Percentiles rank a stretch among this genome's conserved stretches.
These are phyloP conservation scores for Suillus clintonianus DNA, from an alignment of 768 basidiomycete species.

Conservation along the genomic window DNA sequence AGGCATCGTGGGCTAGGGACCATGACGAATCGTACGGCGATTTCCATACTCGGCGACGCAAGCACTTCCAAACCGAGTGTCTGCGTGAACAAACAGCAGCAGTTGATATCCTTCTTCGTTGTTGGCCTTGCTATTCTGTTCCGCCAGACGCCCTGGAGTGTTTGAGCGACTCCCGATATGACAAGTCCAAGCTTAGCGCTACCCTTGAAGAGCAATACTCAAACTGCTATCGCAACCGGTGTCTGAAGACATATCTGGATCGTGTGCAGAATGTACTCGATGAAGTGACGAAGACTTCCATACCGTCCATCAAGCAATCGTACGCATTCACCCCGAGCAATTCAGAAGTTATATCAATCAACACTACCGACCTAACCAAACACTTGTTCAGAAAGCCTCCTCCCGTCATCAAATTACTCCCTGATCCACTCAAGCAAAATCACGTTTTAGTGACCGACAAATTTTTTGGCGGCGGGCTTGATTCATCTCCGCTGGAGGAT, in stretches of 20 bases:
- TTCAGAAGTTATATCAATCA: neutral
- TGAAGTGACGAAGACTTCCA: neutral
- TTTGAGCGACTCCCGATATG: slow-evolving; percentile 2
- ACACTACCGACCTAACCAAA: neutral
- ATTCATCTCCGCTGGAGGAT: neutral
- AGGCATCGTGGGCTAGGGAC: neutral
- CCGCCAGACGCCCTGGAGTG: neutral
- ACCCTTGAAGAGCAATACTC: slow-evolving; percentile 7
- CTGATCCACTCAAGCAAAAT: neutral
- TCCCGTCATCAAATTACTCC: neutral
- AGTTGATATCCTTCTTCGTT: neutral
- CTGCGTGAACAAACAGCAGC: neutral
- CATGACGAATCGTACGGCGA: neutral
- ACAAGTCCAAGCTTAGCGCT: neutral
- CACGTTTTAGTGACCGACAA: neutral
- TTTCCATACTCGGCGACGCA: neutral
- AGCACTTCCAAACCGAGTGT: neutral
- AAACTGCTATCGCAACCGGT: slow-evolving; percentile 17
- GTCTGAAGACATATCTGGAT: slow-evolving; percentile 11
- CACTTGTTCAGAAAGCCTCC: slow-evolving; percentile 3
- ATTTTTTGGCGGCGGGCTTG: neutral
- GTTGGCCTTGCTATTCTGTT: slow-evolving; percentile 18
- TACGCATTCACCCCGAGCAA: slow-evolving; percentile 2
- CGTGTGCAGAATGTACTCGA: slow-evolving; percentile 14
- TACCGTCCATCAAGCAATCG: neutral